Evolutionary conservation across 2,329 filamentous ascomycete genomes (phyloP).

Genomic region (Pyricularia grisea): DNA sequence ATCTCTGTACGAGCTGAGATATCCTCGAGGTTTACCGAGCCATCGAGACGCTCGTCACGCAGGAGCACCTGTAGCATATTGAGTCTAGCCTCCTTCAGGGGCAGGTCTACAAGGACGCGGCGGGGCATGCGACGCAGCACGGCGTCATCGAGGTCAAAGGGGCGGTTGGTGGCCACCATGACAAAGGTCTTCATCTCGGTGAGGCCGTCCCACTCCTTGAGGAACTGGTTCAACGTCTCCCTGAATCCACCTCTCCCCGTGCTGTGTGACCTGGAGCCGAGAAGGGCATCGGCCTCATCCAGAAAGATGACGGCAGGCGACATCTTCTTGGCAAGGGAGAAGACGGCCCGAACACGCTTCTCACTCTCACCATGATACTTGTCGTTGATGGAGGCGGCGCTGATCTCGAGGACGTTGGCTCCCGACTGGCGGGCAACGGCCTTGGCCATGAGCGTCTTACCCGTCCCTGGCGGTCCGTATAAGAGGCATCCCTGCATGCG

Average conservation of each 20-base stretch:
- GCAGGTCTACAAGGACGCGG: constrained; percentile 64
- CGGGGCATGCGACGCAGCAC: constrained; percentile 69
- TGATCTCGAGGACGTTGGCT: constrained; percentile 74
- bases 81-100: constrained; percentile 48
- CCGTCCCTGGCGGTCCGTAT: constrained; percentile 79
- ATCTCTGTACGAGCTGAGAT: constrained; percentile 61
- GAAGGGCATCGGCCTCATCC: constrained; percentile 89
- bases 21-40: constrained; percentile 48
- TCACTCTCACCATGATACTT: constrained; percentile 96
- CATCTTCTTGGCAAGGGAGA: constrained; percentile 82
- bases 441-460: constrained; percentile 62
- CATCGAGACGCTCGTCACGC: constrained; percentile 53
- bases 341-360: constrained; percentile 90
- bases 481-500: constrained; percentile 83
- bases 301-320: constrained; percentile 92
- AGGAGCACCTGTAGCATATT: constrained; percentile 62
- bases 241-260: constrained; percentile 63
- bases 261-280: constrained; percentile 63
- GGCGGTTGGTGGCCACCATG: constrained; percentile 95
- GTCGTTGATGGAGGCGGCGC: constrained; percentile 84
- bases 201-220: constrained; percentile 95
- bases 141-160: constrained; percentile 88
- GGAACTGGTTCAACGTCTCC: constrained; percentile 92
- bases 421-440: constrained; percentile 60
- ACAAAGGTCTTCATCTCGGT: constrained; percentile 70